Evolutionary conservation across 441 rosid species (phyloP), one percentile per base, ranked within the genome.

Genomic region (Metrosideros polymorpha): DNA sequence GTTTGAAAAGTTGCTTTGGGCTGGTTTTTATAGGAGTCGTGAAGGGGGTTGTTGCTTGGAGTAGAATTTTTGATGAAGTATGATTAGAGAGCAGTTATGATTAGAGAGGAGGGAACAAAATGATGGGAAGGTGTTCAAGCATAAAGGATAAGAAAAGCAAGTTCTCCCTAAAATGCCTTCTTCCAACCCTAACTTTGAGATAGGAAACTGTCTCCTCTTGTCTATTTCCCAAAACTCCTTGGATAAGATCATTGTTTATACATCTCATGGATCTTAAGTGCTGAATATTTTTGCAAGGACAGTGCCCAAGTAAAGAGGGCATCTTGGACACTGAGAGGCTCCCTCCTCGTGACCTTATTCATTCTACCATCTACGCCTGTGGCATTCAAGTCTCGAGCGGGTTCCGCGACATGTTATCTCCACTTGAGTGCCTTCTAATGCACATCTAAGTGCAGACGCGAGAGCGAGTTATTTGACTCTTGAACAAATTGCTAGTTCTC

Each of bases 11-110:
- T 39, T 29, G 85, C 86, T 85, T 86, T 82, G 84, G 85, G 52
- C 66, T 53, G 83, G 87, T 47, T 51, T 89, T 89, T 92, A 91
- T 94, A 92, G 90, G 87, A 43, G 87, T 83, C 30, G 76, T 50
- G 83, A 52, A 56, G 88, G 50, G 87, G 88, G 54, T 39, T 51
- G 86, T 89, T 89, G 91, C 89, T 91, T 88, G 86, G 86, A 51
- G 84, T 89, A 82, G 85, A 89, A 88, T 86, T 83, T 55, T 87
- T 84, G 75, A 71, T 24, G 77, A 66, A 0, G 47, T 39, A 71
- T 54, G 25, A 75, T 86, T 84, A 43, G 79, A 66, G 61, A 56
- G 30, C 12, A 6, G 79, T 71, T 71, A 25, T 35, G 66, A 86
- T 47, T 52, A 87, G 85, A 88, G 87, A 86, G 87, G 59, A 79